Conservation (phyloP, 768 basidiomycete species). For the Dentipellis sp. region DNA sequence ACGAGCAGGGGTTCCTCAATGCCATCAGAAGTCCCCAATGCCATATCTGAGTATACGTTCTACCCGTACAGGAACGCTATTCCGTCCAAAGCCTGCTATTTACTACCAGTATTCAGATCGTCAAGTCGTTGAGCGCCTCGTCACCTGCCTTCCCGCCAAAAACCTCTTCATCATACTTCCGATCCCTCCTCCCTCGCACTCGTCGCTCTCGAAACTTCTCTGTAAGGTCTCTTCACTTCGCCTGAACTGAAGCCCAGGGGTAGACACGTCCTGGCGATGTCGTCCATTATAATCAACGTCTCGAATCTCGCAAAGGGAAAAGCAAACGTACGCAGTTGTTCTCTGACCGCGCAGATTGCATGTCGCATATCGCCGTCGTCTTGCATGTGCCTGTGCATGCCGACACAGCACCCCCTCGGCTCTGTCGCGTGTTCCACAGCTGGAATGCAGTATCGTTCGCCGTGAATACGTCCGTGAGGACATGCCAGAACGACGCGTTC, state of each 20-base stretch:
- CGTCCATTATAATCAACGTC: neutral
- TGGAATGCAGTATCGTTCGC: conserved; percentile 1
- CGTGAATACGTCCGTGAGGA: neutral
- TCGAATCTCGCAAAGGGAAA: neutral
- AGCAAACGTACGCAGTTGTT: conserved; percentile 1
- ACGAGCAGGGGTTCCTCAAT: no score
- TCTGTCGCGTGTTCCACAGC: neutral
- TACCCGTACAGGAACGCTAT: no score
- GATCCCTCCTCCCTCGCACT: neutral
- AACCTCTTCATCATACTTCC: neutral
- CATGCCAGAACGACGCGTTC: conserved; percentile 3
- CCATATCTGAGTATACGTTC: no score
- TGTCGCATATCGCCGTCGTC: neutral
- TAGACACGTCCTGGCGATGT: neutral
- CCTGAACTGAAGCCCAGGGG: neutral
- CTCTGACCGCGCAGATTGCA: conserved; percentile 1
- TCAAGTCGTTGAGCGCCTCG: neutral
- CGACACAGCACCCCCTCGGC: neutral
- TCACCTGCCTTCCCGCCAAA: neutral
- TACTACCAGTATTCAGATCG: no score
- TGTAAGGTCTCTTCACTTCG: neutral
- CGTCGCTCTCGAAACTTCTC: neutral
- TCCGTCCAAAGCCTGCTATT: no score
- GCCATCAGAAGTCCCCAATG: no score
- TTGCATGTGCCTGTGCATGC: conserved; percentile 1